phyloP scores from a whole-genome alignment of 495 filamentous ascomycete genomes.

The Trichoderma erinaceum region DNA sequence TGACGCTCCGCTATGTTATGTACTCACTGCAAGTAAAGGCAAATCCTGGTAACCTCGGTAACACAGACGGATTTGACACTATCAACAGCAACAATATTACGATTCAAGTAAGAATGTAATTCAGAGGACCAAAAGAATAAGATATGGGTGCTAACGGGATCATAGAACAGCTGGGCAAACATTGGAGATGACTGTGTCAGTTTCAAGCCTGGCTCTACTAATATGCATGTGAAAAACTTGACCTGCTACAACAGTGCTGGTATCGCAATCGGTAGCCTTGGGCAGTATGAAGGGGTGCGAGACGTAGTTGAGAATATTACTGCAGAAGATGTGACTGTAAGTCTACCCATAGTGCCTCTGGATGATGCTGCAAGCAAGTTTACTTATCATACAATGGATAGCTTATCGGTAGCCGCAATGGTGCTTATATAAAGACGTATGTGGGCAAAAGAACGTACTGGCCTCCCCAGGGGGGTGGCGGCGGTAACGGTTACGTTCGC shows the following conservation, averaged over 20 bases:
- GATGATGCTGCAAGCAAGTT: too few relatives aligned
- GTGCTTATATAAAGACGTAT: conserved; percentile 13
- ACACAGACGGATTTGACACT: conserved; percentile 21
- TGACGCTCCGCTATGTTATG: background rate
- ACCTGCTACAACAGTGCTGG: conserved; percentile 13
- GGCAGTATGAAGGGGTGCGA: conserved; percentile 13
- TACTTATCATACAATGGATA: background rate
- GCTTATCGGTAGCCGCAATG: conserved; percentile 12
- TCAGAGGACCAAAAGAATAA: background rate
- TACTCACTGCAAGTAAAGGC: conserved; percentile 4
- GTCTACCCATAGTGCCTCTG: background rate
- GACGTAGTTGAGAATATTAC: conserved; percentile 16
- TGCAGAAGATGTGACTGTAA: conserved; percentile 13
- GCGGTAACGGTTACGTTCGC: background rate
- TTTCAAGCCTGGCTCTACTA: conserved; percentile 15
- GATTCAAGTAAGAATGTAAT: background rate
- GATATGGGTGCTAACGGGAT: background rate
- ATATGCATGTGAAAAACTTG: conserved; percentile 14
- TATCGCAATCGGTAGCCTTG: conserved; percentile 14
- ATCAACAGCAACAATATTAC: conserved; percentile 20
- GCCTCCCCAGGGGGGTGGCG: conserved; percentile 11
- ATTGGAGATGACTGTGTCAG: conserved; percentile 14
- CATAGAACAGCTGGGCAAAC: conserved; percentile 12
- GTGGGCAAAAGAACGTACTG: conserved; percentile 1
- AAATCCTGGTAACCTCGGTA: conserved; percentile 19